Evolutionary conservation across 148 eudicot genomes (phyloP).

Genomic region (Camellia granthamiana): DNA sequence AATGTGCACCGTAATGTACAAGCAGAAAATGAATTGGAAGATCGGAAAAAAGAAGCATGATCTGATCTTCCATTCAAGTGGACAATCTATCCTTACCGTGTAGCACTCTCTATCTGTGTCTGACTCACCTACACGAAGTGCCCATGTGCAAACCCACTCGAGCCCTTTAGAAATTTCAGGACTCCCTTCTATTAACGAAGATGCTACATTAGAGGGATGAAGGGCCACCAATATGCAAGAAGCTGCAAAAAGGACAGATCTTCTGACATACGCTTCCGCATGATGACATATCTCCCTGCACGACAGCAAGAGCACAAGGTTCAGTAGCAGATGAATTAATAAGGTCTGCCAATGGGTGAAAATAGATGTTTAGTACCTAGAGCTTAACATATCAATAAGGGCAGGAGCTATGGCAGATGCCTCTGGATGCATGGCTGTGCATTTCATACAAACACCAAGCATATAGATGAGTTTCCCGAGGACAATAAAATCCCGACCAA

Average conservation of each 20-base stretch:
- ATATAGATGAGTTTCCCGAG: conserved; percentile 84
- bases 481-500: conserved; percentile 87
- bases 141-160: conserved; percentile 90
- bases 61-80: background rate
- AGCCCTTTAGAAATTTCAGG: conserved; percentile 71
- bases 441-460: conserved; percentile 92
- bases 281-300: conserved; percentile 79
- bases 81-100: conserved; percentile 46
- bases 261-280: conserved; percentile 82
- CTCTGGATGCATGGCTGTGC: conserved; percentile 93
- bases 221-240: conserved; percentile 74
- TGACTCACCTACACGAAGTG: conserved; percentile 75
- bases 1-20: conserved; percentile 5
- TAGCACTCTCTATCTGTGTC: conserved; percentile 87
- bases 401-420: conserved; percentile 78
- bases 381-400: conserved; percentile 77
- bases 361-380: conserved; percentile 52
- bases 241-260: conserved; percentile 84
- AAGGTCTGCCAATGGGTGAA: background rate
- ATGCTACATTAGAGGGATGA: conserved; percentile 87
- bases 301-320: conserved; percentile 11
- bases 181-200: conserved; percentile 69
- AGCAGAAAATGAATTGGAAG: background rate
- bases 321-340: background rate
- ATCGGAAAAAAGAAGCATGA: background rate